Conservation (phyloP, 1,284 basidiomycete species). For the Apiotrichum domesticum region DNA sequence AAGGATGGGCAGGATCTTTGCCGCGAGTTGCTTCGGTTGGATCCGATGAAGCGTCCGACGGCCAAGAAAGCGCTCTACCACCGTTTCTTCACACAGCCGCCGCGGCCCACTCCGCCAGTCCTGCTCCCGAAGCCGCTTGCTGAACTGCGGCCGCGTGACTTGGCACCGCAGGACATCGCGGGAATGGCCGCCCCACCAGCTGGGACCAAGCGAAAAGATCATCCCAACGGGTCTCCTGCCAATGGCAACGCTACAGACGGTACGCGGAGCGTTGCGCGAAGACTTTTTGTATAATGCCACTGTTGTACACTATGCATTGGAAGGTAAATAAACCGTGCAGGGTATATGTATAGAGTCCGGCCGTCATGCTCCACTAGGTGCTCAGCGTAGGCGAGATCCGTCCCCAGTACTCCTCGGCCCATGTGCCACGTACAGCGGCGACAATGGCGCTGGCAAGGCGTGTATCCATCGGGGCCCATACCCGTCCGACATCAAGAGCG, state of each 20-base stretch:
- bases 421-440: constrained; percentile 5
- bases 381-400: background rate
- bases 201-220: constrained; percentile 10
- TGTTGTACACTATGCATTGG: constrained; percentile 19
- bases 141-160: constrained; percentile 39
- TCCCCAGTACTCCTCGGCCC: constrained; percentile 13
- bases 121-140: constrained; percentile 43
- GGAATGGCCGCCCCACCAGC: background rate
- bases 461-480: constrained; percentile 28
- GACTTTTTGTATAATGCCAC: constrained; percentile 12
- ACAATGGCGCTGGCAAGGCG: constrained; percentile 8
- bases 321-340: constrained; percentile 5
- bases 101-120: constrained; percentile 39
- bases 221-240: background rate
- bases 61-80: constrained; percentile 57
- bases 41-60: constrained; percentile 74
- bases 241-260: background rate
- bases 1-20: constrained; percentile 81
- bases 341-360: background rate
- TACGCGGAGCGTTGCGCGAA: constrained; percentile 13
- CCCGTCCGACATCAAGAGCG: constrained; percentile 51
- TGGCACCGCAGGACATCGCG: constrained; percentile 38
- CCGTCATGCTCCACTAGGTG: background rate
- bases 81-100: constrained; percentile 38
- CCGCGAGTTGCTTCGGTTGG: constrained; percentile 70